Evolutionary conservation across 2,329 filamentous ascomycete species (phyloP), one percentile per base, ranked within the genome.

Genomic region (Dactylellina sp.): DNA sequence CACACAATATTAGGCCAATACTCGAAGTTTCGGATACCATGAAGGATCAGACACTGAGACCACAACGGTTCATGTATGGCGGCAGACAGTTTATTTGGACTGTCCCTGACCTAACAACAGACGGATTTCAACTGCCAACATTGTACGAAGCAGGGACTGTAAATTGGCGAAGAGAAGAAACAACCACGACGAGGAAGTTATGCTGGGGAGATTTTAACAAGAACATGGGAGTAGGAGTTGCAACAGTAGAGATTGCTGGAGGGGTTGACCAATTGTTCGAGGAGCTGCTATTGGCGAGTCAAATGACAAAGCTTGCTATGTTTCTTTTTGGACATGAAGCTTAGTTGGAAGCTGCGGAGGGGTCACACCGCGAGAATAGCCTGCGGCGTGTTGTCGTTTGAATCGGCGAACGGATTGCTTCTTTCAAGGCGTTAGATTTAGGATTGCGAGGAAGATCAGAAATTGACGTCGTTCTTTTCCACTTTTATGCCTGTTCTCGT

Each of bases 241-340:
- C 55, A 6, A 39, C 46, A 20, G 46, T 53, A n/a, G 49, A 49
- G 40, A 47, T 68, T 37, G 22, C 44, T 3, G 55, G 28, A 14
- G 44, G 35, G 3, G 16, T 53, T n/a, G 63, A 53, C 37, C 63
- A 68, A 39, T 24, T 60, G 20, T 68, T 68, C 39, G 55, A 59
- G 12, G 55, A 68, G 37, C 12, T 68, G 1, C 28, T 68, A 14
- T 7, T 68, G 2, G 63, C 53, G 0, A 60, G 53, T 32, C 63
- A 68, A 11, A 68, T 68, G 55, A 47, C 63, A 14, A 68, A 68
- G 18, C n/a, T 68, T 35, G 63, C 63, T 6, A 49, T 68, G 3
- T 60, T 68, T 39, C 24, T 68, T 14, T 68, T 68, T 11, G 55
- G 53, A 2, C 53, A 68, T 39, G 63, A 9, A 32, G 9, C 9